These are phyloP conservation scores for Solanum raphanifolium DNA, from an alignment of 257 asterid species.

Conservation along the genomic window DNA sequence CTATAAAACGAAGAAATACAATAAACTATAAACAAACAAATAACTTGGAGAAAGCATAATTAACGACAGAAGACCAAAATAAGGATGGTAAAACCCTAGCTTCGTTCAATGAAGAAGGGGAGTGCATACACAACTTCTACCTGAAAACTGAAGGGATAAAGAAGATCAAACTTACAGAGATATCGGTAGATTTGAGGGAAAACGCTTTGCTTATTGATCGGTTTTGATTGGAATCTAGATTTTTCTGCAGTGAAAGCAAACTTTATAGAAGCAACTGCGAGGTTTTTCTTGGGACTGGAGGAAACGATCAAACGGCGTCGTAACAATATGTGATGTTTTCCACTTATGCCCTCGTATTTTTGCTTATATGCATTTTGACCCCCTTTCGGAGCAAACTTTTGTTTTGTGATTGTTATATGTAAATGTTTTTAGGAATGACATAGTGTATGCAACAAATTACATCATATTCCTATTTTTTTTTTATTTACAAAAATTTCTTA, in stretches of 20 bases:
- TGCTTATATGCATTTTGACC: neutral
- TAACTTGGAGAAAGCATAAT: neutral
- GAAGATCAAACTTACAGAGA: neutral
- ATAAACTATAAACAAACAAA: neutral
- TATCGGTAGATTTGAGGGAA: neutral
- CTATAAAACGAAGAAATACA: neutral
- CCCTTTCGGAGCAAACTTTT: neutral
- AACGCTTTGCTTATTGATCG: neutral
- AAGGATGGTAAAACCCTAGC: neutral
- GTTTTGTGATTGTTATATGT: neutral
- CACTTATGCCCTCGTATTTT: neutral
- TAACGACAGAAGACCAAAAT: neutral
- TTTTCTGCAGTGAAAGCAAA: neutral
- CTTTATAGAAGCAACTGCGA: neutral
- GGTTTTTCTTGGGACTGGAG: neutral
- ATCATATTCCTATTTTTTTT: too few species aligned
- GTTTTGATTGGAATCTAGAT: neutral
- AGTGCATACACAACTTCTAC: neutral
- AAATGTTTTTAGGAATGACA: too few species aligned
- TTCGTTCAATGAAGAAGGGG: neutral
- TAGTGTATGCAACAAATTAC: too few species aligned
- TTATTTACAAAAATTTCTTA: fast-evolving
- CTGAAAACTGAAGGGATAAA: neutral
- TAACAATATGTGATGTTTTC: neutral
- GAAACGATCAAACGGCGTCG: neutral